Evolutionary conservation across 495 filamentous ascomycete genomes (phyloP), one percentile per base, ranked within the genome.

Genomic region (Penicillium malachiteum): DNA sequence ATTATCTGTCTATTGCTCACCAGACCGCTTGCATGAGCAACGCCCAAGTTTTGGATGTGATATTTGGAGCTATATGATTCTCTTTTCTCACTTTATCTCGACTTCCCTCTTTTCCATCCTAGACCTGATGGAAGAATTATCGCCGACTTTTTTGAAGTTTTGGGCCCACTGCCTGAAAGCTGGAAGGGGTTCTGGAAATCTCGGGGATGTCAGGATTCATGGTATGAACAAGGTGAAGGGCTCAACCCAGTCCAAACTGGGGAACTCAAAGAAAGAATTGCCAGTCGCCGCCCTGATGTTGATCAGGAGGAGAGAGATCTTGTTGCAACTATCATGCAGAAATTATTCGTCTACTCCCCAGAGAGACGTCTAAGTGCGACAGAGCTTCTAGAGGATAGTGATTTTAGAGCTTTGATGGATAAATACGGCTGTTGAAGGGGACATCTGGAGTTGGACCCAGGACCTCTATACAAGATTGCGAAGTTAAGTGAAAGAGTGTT

Each of bases 11-110:
- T 67, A 48, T 47, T 71, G 65, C 52, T 63, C 66, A 53, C 65
- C 66, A 40, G 68, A 73, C 17, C 59, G 62, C 11, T 48, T 69
- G 37, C 63, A 71, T 56, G 34, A 54, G 17, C 43, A 48, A 52
- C 43, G 63, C 17, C 62, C 64, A 56, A 72, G 62, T 33, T 51
- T 56, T 57, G 62, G 64, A 18, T 70, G 69, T 55, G 68, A 71
- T 34, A 68, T 72, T 59, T 74, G 64, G 66, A 74, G 69, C 40
- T 72, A 65, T 41, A 69, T 65, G 58, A 54, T 62, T 50, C 26
- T 72, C 39, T 69, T 74, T 32, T 21, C 58, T 17, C 45, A 54
- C 66, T 74, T 47, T 71, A 69, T 54, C 46, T 59, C 43, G 52
- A 56, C 30, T 21, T 13, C 45, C 16, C 2, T 33, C 50, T 56